These are phyloP conservation scores for Rosa persica DNA, from an alignment of 306 rosid genomes.

Conservation along the genomic window DNA sequence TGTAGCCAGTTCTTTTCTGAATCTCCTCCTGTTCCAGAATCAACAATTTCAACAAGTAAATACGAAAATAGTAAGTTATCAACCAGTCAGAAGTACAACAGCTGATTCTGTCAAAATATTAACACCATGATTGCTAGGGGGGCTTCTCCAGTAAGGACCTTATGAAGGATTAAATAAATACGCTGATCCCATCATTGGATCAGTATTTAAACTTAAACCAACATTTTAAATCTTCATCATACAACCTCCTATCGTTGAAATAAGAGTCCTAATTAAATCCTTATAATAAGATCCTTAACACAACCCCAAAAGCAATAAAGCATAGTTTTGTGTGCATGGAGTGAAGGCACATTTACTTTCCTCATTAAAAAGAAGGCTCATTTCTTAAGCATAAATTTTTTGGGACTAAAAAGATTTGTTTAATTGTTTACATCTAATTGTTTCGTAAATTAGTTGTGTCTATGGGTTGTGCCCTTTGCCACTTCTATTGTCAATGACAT, in stretches of 20 bases:
- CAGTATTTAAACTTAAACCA: neutral
- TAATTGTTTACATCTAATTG: neutral
- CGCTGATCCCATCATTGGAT: neutral
- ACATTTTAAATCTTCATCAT: neutral
- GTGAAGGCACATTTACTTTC: neutral
- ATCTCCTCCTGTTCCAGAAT: slow-evolving; percentile 78
- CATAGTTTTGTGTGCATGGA: neutral
- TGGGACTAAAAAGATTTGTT: neutral
- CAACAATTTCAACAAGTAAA: slow-evolving; percentile 22
- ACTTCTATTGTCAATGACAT: neutral
- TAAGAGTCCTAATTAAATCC: neutral
- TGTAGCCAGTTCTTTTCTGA: slow-evolving; percentile 96
- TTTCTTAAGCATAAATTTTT: neutral
- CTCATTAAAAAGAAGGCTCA: neutral
- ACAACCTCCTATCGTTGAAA: neutral
- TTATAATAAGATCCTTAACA: neutral
- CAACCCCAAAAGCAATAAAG: neutral
- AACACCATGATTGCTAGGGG: neutral
- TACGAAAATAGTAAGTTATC: neutral
- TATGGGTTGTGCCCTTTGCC: neutral
- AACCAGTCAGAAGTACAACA: neutral
- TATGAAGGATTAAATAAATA: neutral
- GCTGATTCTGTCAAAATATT: neutral
- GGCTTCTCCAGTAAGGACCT: neutral
- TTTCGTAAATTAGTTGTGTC: neutral